A percentile compares a stretch with the other conserved stretches of the same genome.
Evolutionary conservation across 305 asterid species (phyloP).

Genomic region (Rubia balearica): DNA sequence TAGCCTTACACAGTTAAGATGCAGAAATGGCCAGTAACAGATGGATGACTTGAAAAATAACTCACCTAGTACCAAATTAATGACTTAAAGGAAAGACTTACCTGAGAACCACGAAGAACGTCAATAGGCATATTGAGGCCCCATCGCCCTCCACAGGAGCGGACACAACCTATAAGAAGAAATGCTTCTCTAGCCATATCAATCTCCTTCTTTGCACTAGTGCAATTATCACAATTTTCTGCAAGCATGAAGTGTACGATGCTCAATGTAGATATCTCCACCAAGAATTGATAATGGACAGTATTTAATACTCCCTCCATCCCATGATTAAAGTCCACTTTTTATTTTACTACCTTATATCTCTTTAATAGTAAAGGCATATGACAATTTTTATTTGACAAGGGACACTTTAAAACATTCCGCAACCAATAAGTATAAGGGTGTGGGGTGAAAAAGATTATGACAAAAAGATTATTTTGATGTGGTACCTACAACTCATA

Average conservation of each 20-base stretch:
- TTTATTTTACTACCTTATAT: no score
- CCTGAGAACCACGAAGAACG: conserved; percentile 96
- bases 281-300: background rate
- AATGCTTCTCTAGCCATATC: conserved; percentile 88
- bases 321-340: background rate
- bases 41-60: conserved; percentile 14
- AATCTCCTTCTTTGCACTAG: conserved; percentile 54
- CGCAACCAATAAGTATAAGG: background rate
- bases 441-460: background rate
- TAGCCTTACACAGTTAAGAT: background rate
- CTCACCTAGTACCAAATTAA: conserved; percentile 38
- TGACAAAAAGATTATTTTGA: background rate
- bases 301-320: background rate
- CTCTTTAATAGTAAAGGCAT: no score
- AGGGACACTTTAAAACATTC: no score
- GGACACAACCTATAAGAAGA: conserved; percentile 85
- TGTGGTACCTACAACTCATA: background rate
- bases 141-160: conserved; percentile 74
- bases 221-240: conserved; percentile 96
- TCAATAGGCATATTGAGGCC: conserved; percentile 89
- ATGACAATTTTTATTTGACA: no score
- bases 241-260: conserved; percentile 23
- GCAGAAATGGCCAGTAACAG: conserved; percentile 12
- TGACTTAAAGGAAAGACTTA: conserved; percentile 34
- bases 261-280: background rate